Percentiles rank a stretch among this genome's conserved stretches.
phyloP scores from a whole-genome alignment of 139 green algal genomes.

The Chlorella ohadii region DNA sequence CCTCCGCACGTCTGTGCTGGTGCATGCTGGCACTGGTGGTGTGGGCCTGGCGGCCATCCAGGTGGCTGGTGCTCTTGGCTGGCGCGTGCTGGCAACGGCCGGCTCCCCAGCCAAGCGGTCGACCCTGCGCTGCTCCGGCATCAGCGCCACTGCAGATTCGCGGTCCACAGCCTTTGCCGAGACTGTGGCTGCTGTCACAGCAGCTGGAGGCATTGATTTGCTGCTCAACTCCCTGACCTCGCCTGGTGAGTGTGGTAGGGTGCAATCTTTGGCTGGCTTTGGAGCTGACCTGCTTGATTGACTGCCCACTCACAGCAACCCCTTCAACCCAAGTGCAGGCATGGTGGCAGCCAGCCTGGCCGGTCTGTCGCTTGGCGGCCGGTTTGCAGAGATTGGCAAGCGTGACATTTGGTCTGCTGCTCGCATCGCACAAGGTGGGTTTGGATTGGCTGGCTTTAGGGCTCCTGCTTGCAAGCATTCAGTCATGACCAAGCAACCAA shows the following conservation, averaged over 20 bases:
- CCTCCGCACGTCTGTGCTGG: constrained; percentile 49
- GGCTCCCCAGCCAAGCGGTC: constrained; percentile 63
- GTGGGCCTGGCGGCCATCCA: constrained; percentile 77
- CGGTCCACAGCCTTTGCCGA: constrained; percentile 62
- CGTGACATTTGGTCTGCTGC: constrained; percentile 79
- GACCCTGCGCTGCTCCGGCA: constrained; percentile 55
- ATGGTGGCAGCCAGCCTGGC: constrained; percentile 70
- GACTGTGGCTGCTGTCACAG: background rate
- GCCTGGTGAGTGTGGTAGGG: constrained; percentile 23
- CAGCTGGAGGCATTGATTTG: constrained; percentile 5
- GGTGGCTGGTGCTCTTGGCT: constrained; percentile 1
- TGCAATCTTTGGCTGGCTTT: background rate
- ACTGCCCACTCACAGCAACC: background rate
- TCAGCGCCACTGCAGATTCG: constrained; percentile 49
- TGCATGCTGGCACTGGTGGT: constrained; percentile 80
- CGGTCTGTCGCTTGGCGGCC: constrained; percentile 55
- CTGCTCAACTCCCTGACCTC: constrained; percentile 87
- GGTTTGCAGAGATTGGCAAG: constrained; percentile 87
- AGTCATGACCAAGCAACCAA: no score
- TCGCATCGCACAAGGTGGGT: constrained; percentile 43
- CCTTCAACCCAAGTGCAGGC: background rate
- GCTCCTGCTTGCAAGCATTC: no score
- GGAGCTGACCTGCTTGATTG: background rate
- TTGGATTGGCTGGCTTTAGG: background rate
- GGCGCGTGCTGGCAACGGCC: constrained; percentile 53